A percentile compares a stretch with the other conserved stretches of the same genome.
These are phyloP conservation scores for Marasmius sp. DNA, from an alignment of 1,284 basidiomycete species.

Conservation along the genomic window DNA sequence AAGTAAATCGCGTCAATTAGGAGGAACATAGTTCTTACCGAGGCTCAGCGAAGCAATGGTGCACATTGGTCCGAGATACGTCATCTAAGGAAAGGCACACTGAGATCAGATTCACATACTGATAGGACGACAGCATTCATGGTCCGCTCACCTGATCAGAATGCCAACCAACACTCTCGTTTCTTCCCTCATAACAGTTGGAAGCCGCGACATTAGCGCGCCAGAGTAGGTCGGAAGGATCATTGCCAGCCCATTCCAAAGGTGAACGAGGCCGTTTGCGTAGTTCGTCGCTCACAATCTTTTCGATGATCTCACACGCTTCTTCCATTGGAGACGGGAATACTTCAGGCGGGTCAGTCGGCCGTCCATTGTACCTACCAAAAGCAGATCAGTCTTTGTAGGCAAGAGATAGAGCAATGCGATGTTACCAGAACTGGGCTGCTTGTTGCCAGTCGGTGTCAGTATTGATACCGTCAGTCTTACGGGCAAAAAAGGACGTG, in stretches of 20 bases:
- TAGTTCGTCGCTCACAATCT: constrained; percentile 76
- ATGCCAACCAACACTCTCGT: constrained; percentile 86
- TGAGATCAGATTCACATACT: no score
- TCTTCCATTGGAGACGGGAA: constrained; percentile 78
- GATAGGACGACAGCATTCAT: neutral
- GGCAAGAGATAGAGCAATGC: neutral
- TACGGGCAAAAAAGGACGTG: constrained; percentile 75
- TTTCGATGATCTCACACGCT: constrained; percentile 77
- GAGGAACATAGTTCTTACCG: constrained; percentile 46
- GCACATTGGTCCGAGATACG: constrained; percentile 86
- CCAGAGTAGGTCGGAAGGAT: constrained; percentile 53
- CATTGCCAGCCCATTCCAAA: constrained; percentile 65
- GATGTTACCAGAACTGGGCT: constrained; percentile 63
- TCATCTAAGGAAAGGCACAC: constrained; percentile 31
- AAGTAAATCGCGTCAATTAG: neutral
- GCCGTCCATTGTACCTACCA: constrained; percentile 79
- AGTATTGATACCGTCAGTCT: constrained; percentile 38
- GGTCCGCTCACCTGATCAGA: constrained; percentile 54
- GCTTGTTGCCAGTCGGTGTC: constrained; percentile 59
- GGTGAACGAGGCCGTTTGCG: constrained; percentile 59
- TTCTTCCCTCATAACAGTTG: constrained; percentile 86
- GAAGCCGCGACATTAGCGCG: constrained; percentile 88
- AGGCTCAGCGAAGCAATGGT: constrained; percentile 93
- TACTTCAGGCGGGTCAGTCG: constrained; percentile 50
- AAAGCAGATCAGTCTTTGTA: neutral